phyloP scores from a whole-genome alignment of 1,284 basidiomycete genomes.

The Sanguinoderma infundibulare region DNA sequence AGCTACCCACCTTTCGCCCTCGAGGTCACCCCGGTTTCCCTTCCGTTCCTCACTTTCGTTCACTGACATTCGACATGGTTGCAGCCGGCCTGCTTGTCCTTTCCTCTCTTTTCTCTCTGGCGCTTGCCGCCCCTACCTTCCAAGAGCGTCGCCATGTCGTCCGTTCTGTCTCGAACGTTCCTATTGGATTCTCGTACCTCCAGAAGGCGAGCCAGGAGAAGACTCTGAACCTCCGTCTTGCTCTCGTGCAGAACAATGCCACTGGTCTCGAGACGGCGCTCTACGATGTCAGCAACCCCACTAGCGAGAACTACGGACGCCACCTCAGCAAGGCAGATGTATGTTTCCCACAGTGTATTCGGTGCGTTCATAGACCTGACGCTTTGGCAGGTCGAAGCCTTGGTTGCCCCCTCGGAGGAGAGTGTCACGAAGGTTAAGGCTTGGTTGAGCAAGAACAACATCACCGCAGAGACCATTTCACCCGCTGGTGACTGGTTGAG shows the following conservation, averaged over 20 bases:
- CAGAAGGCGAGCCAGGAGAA: conserved; percentile 24
- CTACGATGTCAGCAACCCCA: conserved; percentile 31
- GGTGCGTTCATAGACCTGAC: not conserved
- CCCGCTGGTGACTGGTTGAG: conserved; percentile 30
- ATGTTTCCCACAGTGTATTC: not conserved
- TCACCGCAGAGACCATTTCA: conserved; percentile 34
- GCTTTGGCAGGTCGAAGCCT: conserved; percentile 42
- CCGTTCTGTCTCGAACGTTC: conserved; percentile 22
- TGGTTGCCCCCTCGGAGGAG: conserved; percentile 40
- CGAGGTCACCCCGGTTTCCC: conserved; percentile 55
- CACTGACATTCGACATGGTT: conserved; percentile 27
- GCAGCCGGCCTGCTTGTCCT: conserved; percentile 30
- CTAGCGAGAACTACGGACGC: conserved; percentile 26
- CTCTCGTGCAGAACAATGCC: conserved; percentile 30
- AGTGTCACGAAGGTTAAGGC: conserved; percentile 39
- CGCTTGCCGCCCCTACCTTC: conserved; percentile 23
- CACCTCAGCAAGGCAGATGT: conserved; percentile 26
- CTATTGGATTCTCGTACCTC: conserved; percentile 26
- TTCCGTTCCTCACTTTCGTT: conserved; percentile 23
- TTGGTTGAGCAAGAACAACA: conserved; percentile 42
- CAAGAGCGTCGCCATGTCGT: conserved; percentile 37
- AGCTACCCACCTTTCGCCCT: conserved; percentile 28
- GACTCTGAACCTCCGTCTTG: conserved; percentile 30
- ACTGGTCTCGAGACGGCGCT: conserved; percentile 28
- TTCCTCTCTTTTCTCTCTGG: conserved; percentile 27